Evolutionary conservation across 192 early-diverging fungal species (phyloP), one percentile per base, ranked within the genome.

Genomic region (Pecoramyces ruminantium): DNA sequence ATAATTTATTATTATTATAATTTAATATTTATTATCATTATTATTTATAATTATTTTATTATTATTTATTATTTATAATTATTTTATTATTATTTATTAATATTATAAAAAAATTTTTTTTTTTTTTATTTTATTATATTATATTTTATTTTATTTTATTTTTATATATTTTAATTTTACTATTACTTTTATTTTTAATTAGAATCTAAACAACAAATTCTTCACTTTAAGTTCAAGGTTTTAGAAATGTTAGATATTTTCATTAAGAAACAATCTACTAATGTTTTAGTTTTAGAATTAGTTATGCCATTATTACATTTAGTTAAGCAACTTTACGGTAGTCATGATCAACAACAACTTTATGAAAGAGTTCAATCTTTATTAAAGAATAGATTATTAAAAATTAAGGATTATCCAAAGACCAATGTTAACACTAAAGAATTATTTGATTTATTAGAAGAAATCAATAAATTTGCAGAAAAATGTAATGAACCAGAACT

Each of bases 161-260:
- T n/a, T n/a, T n/a, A n/a, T n/a, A n/a, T n/a, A n/a, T n/a, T n/a
- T n/a, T n/a, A n/a, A n/a, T n/a, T n/a, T n/a, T n/a, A n/a, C n/a
- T n/a, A n/a, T n/a, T n/a, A n/a, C n/a, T n/a, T n/a, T n/a, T n/a
- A n/a, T n/a, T n/a, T n/a, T n/a, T n/a, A n/a, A n/a, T n/a, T n/a
- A n/a, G n/a, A 95, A 78, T 84, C 92, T 34, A 93, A 96, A 83
- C 87, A 93, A 80, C 91, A 90, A 79, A 85, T 97, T 28, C 86
- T 94, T 40, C 92, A 98, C 86, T 96, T 98, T 83, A 95, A 96
- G 87, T 90, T 95, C 84, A 94, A 95, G 51, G 93, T 94, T 1
- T 86, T 96, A 67, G 95, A 95, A 83, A 84, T 98, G 30, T 83
- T 95, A 78, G 92, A 94, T 29, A 89, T 93, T 38, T 96, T 93